Evolutionary conservation across 1,284 basidiomycete genomes (phyloP), one percentile per base, ranked within the genome.

Genomic region (Marasmius oreades): DNA sequence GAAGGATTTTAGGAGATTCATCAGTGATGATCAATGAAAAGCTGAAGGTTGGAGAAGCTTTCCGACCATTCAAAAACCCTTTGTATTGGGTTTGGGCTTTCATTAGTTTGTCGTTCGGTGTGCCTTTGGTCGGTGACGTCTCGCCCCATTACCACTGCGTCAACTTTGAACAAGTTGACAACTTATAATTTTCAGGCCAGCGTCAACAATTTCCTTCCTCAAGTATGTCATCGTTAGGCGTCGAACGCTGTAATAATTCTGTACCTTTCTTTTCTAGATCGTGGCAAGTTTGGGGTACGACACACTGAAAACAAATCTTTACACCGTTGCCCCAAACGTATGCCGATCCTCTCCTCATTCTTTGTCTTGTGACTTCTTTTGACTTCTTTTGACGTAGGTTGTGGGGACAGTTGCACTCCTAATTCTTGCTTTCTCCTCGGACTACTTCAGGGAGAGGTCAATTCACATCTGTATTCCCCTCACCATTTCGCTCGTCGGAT

Each of bases 321-420:
- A 73, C 62, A 80, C 79, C 22, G 75, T 83, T 28, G 79, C 80
- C 8, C 81, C 81, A 0, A 81, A 81, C 63, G 76, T 74, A 44
- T 78, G 79, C 36, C 8, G 8, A 51, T 52, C n/a, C 5, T 11
- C 18, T 8, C 16, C 18, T 7, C 5, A 31, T 31, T 14, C 8
- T 51, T 28, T 11, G 2, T 33, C 24, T 6, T 10, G 16, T 31
- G 3, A 1, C 39, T n/a, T 28, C 48, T 10, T 7, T 43, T 51
- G 3, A 46, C 37, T 28, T 5, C 12, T 23, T 18, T 16, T 47
- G 34, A 10, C 6, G 28, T 26, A 51, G 24, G 16, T 53, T 10
- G 47, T 43, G 36, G 58, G 58, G 2, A 78, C 79, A 5, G 73
- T 78, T 5, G 70, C 77, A 24, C 65, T 81, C 14, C 62, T 82